Evolutionary conservation across 2,329 filamentous ascomycete species (phyloP).

Genomic region (Arthroderma sp.): DNA sequence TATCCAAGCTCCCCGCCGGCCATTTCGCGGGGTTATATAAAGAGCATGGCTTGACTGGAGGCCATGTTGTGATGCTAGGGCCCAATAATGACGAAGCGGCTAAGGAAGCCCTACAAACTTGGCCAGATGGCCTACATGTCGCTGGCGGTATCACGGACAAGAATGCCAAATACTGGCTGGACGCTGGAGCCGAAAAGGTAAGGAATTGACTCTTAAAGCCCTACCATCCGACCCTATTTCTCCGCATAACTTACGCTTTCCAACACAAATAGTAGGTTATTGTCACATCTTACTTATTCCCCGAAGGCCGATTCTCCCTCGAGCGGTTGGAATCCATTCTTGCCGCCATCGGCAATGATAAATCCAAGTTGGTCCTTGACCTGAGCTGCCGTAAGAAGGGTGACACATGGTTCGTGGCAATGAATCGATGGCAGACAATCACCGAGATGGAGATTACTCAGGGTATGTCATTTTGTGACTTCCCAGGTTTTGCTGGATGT

Average conservation of each 20-base stretch:
- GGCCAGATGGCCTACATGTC: slow-evolving; percentile 72
- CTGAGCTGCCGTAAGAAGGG: slow-evolving; percentile 73
- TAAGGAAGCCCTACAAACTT: slow-evolving; percentile 59
- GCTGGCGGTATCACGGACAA: slow-evolving; percentile 83
- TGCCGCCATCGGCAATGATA: slow-evolving; percentile 57
- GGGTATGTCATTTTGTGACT: slow-evolving; percentile 63
- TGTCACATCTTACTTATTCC: slow-evolving; percentile 91
- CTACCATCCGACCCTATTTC: too few species aligned
- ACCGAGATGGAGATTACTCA: slow-evolving; percentile 89
- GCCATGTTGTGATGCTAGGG: slow-evolving; percentile 94
- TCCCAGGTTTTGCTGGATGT: slow-evolving; percentile 50
- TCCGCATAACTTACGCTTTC: too few species aligned
- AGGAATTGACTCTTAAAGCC: slow-evolving; percentile 13
- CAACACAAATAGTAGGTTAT: slow-evolving; percentile 58
- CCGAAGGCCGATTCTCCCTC: slow-evolving; percentile 66
- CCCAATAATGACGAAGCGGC: slow-evolving; percentile 74
- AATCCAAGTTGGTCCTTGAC: slow-evolving; percentile 77
- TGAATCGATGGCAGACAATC: slow-evolving; percentile 98
- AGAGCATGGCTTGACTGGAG: slow-evolving; percentile 58
- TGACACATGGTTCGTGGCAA: slow-evolving; percentile 85
- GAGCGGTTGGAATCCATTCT: slow-evolving; percentile 63
- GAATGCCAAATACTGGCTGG: slow-evolving; percentile 79
- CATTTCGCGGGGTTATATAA: slow-evolving; percentile 75
- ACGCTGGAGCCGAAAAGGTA: slow-evolving; percentile 79
- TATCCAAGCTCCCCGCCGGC: slow-evolving; percentile 67